phyloP scores from a whole-genome alignment of 192 early-diverging fungal genomes.

The Oehlia diaphana region DNA sequence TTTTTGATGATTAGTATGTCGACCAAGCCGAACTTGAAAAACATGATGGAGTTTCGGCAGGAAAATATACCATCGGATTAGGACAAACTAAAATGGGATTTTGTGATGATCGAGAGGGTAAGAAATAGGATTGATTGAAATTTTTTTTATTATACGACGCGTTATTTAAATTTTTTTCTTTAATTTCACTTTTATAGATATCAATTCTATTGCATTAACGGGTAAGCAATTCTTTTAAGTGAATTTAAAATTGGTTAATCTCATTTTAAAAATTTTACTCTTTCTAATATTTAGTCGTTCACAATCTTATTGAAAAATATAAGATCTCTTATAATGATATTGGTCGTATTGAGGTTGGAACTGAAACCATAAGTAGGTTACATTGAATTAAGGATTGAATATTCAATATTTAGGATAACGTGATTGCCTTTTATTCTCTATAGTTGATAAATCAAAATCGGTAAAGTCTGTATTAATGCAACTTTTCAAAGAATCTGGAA shows the following conservation, averaged over 20 bases:
- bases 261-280: not conserved
- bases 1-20: constrained; percentile 45
- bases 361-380: constrained; percentile 83
- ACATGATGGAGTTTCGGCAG: constrained; percentile 89
- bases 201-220: constrained; percentile 85
- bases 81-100: constrained; percentile 95
- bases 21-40: constrained; percentile 71
- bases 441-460: constrained; percentile 95
- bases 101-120: constrained; percentile 87
- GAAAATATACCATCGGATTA: constrained; percentile 98
- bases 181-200: constrained; percentile 49
- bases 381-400: not conserved
- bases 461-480: constrained; percentile 97
- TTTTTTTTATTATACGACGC: not conserved
- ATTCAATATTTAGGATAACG: no score
- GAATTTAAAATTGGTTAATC: no score
- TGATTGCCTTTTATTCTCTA: not conserved
- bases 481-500: constrained; percentile 86
- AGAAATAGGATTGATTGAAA: not conserved
- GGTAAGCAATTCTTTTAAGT: constrained; percentile 49
- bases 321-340: constrained; percentile 80
- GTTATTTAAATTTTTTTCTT: not conserved
- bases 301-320: constrained; percentile 93
- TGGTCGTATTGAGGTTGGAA: constrained; percentile 96
- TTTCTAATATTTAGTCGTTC: constrained; percentile 62